Evolutionary conservation across 2,329 filamentous ascomycete genomes (phyloP), one percentile per base, ranked within the genome.

Genomic region (Fusarium beomiforme): DNA sequence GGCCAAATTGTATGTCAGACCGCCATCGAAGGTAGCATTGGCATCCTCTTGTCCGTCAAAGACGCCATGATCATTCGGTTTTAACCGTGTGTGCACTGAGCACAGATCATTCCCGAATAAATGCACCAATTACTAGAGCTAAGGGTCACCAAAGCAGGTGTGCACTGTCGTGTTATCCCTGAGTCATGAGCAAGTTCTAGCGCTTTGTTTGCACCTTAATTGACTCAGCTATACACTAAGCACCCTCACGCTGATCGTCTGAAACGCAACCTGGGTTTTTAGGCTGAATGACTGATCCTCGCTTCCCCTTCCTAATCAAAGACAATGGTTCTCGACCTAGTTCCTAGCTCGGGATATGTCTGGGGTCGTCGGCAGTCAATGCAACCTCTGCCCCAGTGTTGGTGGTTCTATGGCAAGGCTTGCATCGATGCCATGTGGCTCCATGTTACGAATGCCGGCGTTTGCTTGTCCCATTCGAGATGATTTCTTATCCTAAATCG

Each of bases 271-370:
- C 43, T 47, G 39, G 16, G 23, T 42, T 56, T 56, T 71, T 67
- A 71, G 68, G 62, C 68, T 71, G 64, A 71, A 71, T 58, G 42
- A 14, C n/a, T 33, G 37, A 29, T 64, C 56, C 43, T 43, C 34
- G 19, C 14, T 31, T 43, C 60, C 42, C 67, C 41, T 70, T 21
- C 16, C 37, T 54, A 44, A 49, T 67, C 26, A 68, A 41, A 59
- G 24, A 33, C 11, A 8, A 26, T 23, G 9, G 24, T 23, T 51
- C 10, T 19, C 21, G 41, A 36, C 24, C 36, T 31, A 19, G n/a
- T 37, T 51, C 43, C 47, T 26, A 44, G 49, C 37, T 46, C 29
- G 19, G 37, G 24, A 19, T 65, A 23, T 33, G 36, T 62, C 55
- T 53, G 49, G 67, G 60, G 41, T 42, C 23, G 23, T 47, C 62